A percentile compares a stretch with the other conserved stretches of the same genome.
phyloP scores from a whole-genome alignment of 23 red algal genomes.

The Gracilaria caudata region DNA sequence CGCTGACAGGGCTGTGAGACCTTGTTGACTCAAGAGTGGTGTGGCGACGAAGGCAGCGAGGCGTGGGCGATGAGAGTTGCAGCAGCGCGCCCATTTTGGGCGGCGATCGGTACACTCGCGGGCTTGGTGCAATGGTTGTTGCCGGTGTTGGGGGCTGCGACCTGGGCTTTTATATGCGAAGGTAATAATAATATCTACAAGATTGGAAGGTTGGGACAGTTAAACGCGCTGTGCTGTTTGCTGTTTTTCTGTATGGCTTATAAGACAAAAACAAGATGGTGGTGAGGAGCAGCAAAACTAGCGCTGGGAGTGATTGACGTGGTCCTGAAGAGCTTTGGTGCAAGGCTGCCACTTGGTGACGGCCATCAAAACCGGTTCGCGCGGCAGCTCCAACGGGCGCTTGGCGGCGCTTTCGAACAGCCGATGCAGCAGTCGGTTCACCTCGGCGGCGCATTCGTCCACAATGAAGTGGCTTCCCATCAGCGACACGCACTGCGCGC shows the following conservation, averaged over 20 bases:
- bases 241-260: too few relatives aligned
- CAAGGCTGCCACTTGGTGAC: slow-evolving; percentile 2
- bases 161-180: too few relatives aligned
- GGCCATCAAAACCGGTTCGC: neutral
- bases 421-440: slow-evolving; percentile 20
- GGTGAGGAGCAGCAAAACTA: neutral
- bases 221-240: too few relatives aligned
- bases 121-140: too few relatives aligned
- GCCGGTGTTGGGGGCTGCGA: too few relatives aligned
- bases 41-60: too few relatives aligned
- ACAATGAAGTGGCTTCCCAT: slow-evolving; percentile 32
- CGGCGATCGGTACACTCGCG: too few relatives aligned
- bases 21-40: neutral
- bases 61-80: too few relatives aligned
- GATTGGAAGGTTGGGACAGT: too few relatives aligned
- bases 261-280: neutral
- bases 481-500: slow-evolving; percentile 18
- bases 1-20: neutral
- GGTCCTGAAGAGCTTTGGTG: neutral
- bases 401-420: neutral
- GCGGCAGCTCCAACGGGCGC: neutral
- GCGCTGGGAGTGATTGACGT: neutral
- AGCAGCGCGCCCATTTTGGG: too few relatives aligned
- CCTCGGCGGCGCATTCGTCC: slow-evolving; percentile 28
- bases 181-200: too few relatives aligned